phyloP scores from a whole-genome alignment of 2,329 filamentous ascomycete species.

The Zalaria sp. region DNA sequence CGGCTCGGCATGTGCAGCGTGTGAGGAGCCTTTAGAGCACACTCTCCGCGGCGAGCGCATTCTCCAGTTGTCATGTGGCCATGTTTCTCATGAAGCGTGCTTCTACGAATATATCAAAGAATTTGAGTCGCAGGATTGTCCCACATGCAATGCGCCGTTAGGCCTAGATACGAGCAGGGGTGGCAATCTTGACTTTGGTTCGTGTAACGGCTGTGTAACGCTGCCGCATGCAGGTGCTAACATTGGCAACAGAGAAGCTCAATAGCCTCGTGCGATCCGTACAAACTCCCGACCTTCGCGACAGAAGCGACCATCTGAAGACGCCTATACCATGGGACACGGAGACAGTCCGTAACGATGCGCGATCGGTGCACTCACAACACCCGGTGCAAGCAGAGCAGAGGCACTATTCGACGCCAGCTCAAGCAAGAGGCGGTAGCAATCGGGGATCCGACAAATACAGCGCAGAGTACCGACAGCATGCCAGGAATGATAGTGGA shows the following conservation, averaged over 20 bases:
- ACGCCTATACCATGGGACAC: constrained; percentile 57
- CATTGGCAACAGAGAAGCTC: constrained; percentile 59
- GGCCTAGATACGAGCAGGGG: constrained; percentile 85
- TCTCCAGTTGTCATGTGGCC: constrained; percentile 88
- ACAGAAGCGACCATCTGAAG: constrained; percentile 30
- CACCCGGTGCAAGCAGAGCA: neutral
- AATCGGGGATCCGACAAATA: constrained; percentile 1
- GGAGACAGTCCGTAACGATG: constrained; percentile 4
- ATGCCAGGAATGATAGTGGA: constrained; percentile 67
- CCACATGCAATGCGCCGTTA: constrained; percentile 80
- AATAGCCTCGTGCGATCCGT: constrained; percentile 82
- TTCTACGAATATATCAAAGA: constrained; percentile 98
- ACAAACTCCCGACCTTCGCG: constrained; percentile 21
- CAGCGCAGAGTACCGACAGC: constrained; percentile 22
- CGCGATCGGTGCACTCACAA: neutral
- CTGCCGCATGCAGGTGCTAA: neutral
- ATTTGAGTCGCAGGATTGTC: constrained; percentile 86
- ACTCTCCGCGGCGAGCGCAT: constrained; percentile 88
- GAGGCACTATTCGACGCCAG: neutral
- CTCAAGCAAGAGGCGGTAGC: neutral
- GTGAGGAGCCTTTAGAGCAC: constrained; percentile 91
- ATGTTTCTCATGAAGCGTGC: constrained; percentile 94
- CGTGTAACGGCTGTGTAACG: neutral
- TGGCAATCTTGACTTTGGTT: constrained; percentile 53
- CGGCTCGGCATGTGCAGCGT: constrained; percentile 86